Percentiles rank a stretch among this genome's conserved stretches.
These are phyloP conservation scores for Lentithecium fluviatile DNA, from an alignment of 495 filamentous ascomycete genomes.

Conservation along the genomic window DNA sequence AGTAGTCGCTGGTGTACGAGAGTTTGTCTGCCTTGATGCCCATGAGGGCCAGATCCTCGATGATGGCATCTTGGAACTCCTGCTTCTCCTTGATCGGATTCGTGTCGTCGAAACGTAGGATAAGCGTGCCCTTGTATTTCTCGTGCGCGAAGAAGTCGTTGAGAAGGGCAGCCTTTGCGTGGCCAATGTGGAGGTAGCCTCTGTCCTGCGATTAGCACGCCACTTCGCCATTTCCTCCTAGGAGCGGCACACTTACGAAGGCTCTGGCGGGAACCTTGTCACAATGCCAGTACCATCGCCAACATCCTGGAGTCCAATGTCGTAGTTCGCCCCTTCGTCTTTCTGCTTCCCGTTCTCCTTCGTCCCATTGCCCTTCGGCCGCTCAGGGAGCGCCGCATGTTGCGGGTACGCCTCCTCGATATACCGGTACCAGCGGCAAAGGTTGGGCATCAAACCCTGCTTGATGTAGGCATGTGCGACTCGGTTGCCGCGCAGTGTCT, in stretches of 20 bases:
- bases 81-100: conserved; percentile 92
- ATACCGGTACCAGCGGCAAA: conserved; percentile 85
- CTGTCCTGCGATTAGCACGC: conserved; percentile 39
- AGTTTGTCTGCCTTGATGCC: conserved; percentile 78
- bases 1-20: conserved; percentile 86
- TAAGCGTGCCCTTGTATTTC: conserved; percentile 78
- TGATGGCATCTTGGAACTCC: conserved; percentile 85
- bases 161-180: conserved; percentile 87
- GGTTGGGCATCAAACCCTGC: conserved; percentile 71
- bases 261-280: conserved; percentile 92
- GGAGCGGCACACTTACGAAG: conserved; percentile 61
- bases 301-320: conserved; percentile 80
- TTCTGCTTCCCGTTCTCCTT: conserved; percentile 63
- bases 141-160: conserved; percentile 94
- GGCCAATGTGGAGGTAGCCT: conserved; percentile 90
- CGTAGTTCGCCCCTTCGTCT: conserved; percentile 85
- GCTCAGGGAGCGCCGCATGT: conserved; percentile 37
- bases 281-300: conserved; percentile 82
- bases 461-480: conserved; percentile 77
- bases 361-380: conserved; percentile 59
- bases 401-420: conserved; percentile 77
- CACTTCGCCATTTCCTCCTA: neutral
- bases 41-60: conserved; percentile 82
- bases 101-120: conserved; percentile 87
- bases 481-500: conserved; percentile 80